These are phyloP conservation scores for Trichosporon ovoides DNA, from an alignment of 1,284 basidiomycete genomes.

Conservation along the genomic window DNA sequence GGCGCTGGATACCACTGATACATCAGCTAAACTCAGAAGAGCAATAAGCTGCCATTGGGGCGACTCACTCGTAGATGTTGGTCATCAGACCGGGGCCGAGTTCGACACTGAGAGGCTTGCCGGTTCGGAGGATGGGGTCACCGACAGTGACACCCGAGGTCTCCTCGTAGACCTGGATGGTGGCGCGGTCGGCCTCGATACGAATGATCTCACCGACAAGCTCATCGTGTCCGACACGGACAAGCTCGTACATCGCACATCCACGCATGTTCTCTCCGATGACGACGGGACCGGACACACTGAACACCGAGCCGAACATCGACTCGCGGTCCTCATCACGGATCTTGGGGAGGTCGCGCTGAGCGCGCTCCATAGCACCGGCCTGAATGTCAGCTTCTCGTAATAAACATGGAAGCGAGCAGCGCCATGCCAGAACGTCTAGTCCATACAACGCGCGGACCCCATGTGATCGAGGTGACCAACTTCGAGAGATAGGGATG, in stretches of 20 bases:
- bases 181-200: slow-evolving; percentile 93
- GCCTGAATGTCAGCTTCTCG: slow-evolving; percentile 53
- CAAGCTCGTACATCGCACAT: slow-evolving; percentile 91
- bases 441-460: too few relatives aligned
- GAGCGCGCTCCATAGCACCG: slow-evolving; percentile 85
- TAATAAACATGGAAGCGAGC: too few relatives aligned
- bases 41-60: background rate
- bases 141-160: slow-evolving; percentile 96
- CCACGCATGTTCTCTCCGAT: slow-evolving; percentile 95
- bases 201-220: slow-evolving; percentile 97
- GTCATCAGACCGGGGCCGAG: slow-evolving; percentile 96
- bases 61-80: slow-evolving; percentile 83
- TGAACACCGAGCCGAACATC: slow-evolving; percentile 83
- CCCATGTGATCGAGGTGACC: too few relatives aligned
- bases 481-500: too few relatives aligned
- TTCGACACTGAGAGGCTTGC: slow-evolving; percentile 95
- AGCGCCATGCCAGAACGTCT: too few relatives aligned
- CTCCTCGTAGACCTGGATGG: slow-evolving; percentile 99
- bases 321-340: slow-evolving; percentile 84
- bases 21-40: slow-evolving; percentile 5
- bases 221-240: slow-evolving; percentile 93
- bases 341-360: slow-evolving; percentile 76
- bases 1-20: slow-evolving; percentile 77
- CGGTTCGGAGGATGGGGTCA: slow-evolving; percentile 93
- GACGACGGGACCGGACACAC: slow-evolving; percentile 93